These are phyloP conservation scores for Pulveroboletus sp. DNA, from an alignment of 768 basidiomycete genomes.

Conservation along the genomic window DNA sequence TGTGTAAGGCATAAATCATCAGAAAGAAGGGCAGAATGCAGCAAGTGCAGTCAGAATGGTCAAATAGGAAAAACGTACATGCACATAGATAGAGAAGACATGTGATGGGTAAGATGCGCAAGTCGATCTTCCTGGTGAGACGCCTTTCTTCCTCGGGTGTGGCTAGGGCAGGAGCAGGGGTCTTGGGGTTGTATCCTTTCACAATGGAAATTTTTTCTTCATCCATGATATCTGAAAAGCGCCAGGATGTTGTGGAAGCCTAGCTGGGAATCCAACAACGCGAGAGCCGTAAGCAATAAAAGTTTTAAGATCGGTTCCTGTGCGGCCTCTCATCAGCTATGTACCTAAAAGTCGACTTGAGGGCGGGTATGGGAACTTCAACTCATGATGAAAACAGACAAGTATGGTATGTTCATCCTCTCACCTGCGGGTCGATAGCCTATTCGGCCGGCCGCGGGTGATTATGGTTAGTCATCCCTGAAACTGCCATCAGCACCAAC, in stretches of 20 bases:
- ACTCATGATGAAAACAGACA: too few relatives aligned
- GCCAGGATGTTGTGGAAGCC: not conserved
- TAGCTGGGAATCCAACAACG: not conserved
- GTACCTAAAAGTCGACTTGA: too few relatives aligned
- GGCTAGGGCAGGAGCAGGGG: conserved; percentile 13
- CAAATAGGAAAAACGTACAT: conserved; percentile 40
- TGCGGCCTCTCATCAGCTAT: not conserved
- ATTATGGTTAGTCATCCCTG: too few relatives aligned
- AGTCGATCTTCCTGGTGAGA: conserved; percentile 37
- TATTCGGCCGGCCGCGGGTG: too few relatives aligned
- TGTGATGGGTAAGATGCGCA: conserved; percentile 44
- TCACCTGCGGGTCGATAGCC: too few relatives aligned
- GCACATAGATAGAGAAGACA: conserved; percentile 74
- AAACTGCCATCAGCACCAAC: too few relatives aligned
- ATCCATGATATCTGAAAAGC: conserved; percentile 8
- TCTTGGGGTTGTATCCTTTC: not conserved
- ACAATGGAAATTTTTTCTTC: conserved; percentile 14
- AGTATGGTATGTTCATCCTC: too few relatives aligned
- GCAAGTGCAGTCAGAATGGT: not conserved
- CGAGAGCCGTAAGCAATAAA: not conserved
- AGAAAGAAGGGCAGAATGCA: not conserved
- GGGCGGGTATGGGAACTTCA: too few relatives aligned
- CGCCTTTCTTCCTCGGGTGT: conserved; percentile 33
- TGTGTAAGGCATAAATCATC: conserved; percentile 6
- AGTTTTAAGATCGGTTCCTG: not conserved